Base-by-base conservation (phyloP, 73 alveolate species). In the Blepharisma japonicum region DNA sequence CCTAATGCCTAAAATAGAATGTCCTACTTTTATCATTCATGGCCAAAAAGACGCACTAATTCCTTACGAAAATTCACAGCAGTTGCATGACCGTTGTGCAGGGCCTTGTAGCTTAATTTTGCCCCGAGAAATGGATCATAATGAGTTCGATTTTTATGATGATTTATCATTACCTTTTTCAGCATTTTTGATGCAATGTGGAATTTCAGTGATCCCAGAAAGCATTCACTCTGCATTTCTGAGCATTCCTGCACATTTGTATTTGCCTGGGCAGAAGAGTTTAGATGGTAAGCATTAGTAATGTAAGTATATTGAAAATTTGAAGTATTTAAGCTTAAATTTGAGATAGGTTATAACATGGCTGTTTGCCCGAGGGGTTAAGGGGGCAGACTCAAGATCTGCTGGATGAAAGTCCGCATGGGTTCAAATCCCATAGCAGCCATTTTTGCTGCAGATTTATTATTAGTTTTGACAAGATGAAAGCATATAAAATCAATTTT, bases 1-100 rank as follows among this genome's bases (percentile, higher is more conserved):
- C 68, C 83, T 84, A 70, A 93, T 94, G 18, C 79, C 80, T 48
- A 71, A 82, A 47, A 94, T 92, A 7, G 90, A 90, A 27, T 93
- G 98, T 70, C 99, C 99, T 56, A 85, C 96, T 55, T 86, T 95
- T 25, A 81, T 96, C 25, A 94, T 96, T 39, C 99, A 96, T 87
- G 99, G 99, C 9, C 91, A 91, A 79, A 83, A 74, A 74, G 99
- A 96, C 77, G 85, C 89, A 68, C 81, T 96, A 55, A 95, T 96
- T 9, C 98, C 99, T 4, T 89, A 82, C 80, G 81, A 86, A 53
- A 98, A 96, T 68, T 89, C 98, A 21, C 72, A 89, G 77, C 55
- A 54, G 50, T 87, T 96, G 53, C 89, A 93, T 81, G 90, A 88
- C 53, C 78, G 78, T 50, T 94, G 98, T 53, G 84, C 81, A 23